Percentiles rank a stretch among this genome's conserved stretches.
Evolutionary conservation across 169 alveolate genomes (phyloP).

Genomic region (Plasmodium gallinaceum): DNA sequence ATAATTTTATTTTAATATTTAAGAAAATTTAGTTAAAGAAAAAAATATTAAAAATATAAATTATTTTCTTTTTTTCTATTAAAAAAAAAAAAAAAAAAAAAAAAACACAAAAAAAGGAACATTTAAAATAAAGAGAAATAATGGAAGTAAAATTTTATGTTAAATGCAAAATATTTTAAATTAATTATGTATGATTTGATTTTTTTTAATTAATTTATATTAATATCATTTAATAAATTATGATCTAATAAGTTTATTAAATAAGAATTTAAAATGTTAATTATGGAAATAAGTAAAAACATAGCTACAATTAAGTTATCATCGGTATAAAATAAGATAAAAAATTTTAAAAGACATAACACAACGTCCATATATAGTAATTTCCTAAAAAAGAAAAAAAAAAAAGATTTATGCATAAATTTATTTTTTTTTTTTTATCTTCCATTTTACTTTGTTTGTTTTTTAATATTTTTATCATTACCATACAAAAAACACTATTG

Average conservation of each 20-base stretch:
- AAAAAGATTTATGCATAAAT: not conserved
- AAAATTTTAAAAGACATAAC: conserved; percentile 43
- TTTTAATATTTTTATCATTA: not conserved
- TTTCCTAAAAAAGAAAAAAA: conserved; percentile 33
- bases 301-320: conserved; percentile 2
- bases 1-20: too few relatives aligned
- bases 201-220: not conserved
- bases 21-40: too few relatives aligned
- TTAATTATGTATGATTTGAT: not conserved
- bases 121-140: too few relatives aligned
- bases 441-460: not conserved
- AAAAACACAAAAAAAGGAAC: not conserved
- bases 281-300: conserved; percentile 21
- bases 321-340: conserved; percentile 31
- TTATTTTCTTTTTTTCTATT: not conserved
- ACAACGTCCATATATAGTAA: conserved; percentile 67
- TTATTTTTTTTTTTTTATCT: not conserved
- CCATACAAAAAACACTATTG: conserved; percentile 57
- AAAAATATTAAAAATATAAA: too few relatives aligned
- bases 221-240: conserved; percentile 39
- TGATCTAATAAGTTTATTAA: conserved; percentile 52
- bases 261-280: conserved; percentile 45
- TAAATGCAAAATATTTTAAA: not conserved
- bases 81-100: not conserved
- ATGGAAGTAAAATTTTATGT: not conserved